A percentile compares a stretch with the other conserved stretches of the same genome.
These are phyloP conservation scores for Mycena haematopus DNA, from an alignment of 768 basidiomycete species.

Conservation along the genomic window DNA sequence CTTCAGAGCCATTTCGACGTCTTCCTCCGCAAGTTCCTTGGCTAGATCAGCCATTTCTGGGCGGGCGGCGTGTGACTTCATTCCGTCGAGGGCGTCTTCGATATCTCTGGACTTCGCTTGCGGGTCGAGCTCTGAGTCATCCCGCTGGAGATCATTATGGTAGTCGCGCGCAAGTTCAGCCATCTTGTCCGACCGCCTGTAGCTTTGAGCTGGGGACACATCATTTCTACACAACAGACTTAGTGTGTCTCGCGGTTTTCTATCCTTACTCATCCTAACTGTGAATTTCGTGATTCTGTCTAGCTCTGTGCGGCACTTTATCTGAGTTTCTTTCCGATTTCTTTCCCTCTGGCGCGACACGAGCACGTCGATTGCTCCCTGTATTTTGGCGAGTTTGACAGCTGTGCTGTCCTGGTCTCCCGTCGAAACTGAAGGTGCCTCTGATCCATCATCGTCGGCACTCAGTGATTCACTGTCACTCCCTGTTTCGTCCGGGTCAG, in stretches of 20 bases:
- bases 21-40: too few species aligned
- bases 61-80: too few species aligned
- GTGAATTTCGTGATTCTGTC: conserved; percentile 2
- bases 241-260: not conserved
- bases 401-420: not conserved
- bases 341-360: not conserved
- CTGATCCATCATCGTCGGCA: not conserved
- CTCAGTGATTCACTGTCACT: not conserved
- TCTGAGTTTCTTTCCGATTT: not conserved
- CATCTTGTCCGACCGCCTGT: not conserved
- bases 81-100: too few species aligned
- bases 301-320: not conserved
- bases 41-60: too few species aligned
- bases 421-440: not conserved
- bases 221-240: not conserved
- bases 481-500: too few species aligned
- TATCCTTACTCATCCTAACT: not conserved
- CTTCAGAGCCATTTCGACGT: too few species aligned
- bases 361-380: not conserved
- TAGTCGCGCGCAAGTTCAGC: not conserved
- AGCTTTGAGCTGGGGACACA: not conserved
- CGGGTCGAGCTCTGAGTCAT: too few species aligned
- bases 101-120: too few species aligned
- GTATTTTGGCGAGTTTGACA: not conserved
- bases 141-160: not conserved